These are phyloP conservation scores for Sporothrix variecibatus DNA, from an alignment of 2,329 filamentous ascomycete genomes.

Conservation along the genomic window DNA sequence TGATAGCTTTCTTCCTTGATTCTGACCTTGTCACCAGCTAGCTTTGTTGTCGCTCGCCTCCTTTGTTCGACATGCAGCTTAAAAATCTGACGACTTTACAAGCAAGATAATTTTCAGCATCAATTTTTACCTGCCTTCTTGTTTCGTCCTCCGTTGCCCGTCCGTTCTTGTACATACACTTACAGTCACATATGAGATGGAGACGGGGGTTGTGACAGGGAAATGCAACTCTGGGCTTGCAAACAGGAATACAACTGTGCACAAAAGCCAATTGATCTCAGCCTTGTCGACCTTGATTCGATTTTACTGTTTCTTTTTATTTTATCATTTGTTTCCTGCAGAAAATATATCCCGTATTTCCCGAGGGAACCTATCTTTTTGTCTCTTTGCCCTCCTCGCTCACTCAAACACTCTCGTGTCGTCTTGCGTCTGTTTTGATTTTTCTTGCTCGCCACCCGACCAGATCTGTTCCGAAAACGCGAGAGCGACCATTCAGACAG, in stretches of 20 bases:
- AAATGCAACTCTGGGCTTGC: background rate
- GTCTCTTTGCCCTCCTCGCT: background rate
- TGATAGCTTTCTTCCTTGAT: background rate
- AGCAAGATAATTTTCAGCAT: background rate
- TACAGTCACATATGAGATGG: background rate
- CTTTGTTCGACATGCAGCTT: background rate
- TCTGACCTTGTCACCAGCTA: background rate
- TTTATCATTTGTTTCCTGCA: background rate
- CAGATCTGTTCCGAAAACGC: background rate
- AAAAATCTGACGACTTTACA: slow-evolving; percentile 1
- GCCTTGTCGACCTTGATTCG: background rate
- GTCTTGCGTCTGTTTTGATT: background rate
- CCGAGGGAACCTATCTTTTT: background rate
- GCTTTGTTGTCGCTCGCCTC: background rate
- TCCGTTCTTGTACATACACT: background rate
- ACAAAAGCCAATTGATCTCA: background rate
- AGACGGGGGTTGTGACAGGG: background rate
- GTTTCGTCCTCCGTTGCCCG: background rate
- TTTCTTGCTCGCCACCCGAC: background rate
- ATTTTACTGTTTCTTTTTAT: background rate
- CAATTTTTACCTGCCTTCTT: background rate
- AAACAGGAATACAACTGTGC: background rate
- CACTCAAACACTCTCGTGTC: background rate
- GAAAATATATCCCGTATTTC: background rate
- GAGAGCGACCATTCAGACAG: background rate